Conservation (phyloP, 1,139 yeast genomes). For the Taiozyma sp. region DNA sequence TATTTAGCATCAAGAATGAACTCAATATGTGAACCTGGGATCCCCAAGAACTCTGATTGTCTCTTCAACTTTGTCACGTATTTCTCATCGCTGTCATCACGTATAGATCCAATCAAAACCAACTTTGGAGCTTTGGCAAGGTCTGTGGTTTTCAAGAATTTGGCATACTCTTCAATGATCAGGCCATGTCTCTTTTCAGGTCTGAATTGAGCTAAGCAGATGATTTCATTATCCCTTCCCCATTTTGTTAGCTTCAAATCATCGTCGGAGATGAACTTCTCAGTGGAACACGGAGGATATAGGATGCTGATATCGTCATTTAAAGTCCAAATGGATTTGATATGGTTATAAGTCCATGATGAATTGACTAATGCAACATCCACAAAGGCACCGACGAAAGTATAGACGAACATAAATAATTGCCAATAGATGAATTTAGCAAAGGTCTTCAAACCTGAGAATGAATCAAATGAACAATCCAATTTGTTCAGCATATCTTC, state of each 20-base stretch:
- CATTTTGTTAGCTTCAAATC: constrained; percentile 6
- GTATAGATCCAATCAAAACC: constrained; percentile 78
- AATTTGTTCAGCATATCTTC: constrained; percentile 73
- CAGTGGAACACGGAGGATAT: constrained; percentile 87
- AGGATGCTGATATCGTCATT: constrained; percentile 40
- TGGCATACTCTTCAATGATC: constrained; percentile 56
- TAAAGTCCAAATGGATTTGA: constrained; percentile 52
- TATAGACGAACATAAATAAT: constrained; percentile 53
- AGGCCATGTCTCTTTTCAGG: constrained; percentile 90
- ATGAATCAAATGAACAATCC: constrained; percentile 27
- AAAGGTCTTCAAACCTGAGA: constrained; percentile 23
- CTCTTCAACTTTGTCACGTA: constrained; percentile 47
- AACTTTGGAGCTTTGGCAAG: constrained; percentile 40
- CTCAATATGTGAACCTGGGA: constrained; percentile 45
- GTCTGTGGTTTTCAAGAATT: constrained; percentile 30
- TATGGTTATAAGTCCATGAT: constrained; percentile 84
- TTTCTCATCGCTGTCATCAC: constrained; percentile 60
- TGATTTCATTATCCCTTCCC: constrained; percentile 48
- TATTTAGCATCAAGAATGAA: constrained; percentile 78
- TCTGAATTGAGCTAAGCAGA: constrained; percentile 89
- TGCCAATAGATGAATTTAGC: constrained; percentile 71
- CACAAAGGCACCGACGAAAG: constrained; percentile 60
- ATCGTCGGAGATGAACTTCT: constrained; percentile 29
- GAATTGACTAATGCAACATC: constrained; percentile 74
- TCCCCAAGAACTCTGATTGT: constrained; percentile 40